These are phyloP conservation scores for Porphyrellus cyaneotinctus DNA, from an alignment of 768 basidiomycete genomes.

Conservation along the genomic window DNA sequence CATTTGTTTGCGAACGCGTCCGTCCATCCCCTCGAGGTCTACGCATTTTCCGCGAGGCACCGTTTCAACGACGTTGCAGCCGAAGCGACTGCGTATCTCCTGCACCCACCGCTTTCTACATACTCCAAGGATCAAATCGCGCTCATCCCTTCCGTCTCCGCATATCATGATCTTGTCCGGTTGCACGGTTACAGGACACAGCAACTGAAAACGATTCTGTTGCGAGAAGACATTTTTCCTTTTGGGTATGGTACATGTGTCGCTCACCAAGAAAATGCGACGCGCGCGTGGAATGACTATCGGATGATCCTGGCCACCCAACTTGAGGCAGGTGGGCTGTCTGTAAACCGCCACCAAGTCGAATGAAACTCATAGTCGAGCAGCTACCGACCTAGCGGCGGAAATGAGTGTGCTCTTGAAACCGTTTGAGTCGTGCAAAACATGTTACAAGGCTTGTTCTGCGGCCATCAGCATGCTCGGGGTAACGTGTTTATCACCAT, in stretches of 20 bases:
- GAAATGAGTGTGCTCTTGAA: slow-evolving; percentile 57
- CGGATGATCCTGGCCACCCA: slow-evolving; percentile 42
- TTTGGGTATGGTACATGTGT: slow-evolving; percentile 65
- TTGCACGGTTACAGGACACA: slow-evolving; percentile 57
- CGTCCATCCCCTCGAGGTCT: slow-evolving; percentile 52
- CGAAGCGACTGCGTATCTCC: slow-evolving; percentile 55
- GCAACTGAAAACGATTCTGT: slow-evolving; percentile 46
- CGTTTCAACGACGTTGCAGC: slow-evolving; percentile 47
- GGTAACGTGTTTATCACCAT: slow-evolving; percentile 35
- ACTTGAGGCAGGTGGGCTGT: slow-evolving; percentile 49
- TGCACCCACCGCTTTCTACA: slow-evolving; percentile 48
- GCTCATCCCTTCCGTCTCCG: slow-evolving; percentile 51
- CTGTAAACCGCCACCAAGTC: background rate
- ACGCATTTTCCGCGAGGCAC: slow-evolving; percentile 48
- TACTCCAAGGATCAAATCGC: slow-evolving; percentile 51
- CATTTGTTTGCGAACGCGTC: slow-evolving; percentile 56
- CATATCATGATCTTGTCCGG: slow-evolving; percentile 60
- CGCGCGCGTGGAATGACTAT: slow-evolving; percentile 47
- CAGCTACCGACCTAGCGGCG: slow-evolving; percentile 62
- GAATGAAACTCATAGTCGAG: slow-evolving; percentile 6
- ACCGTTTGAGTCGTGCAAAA: slow-evolving; percentile 45
- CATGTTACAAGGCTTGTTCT: slow-evolving; percentile 55
- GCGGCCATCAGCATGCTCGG: slow-evolving; percentile 69
- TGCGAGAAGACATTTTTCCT: slow-evolving; percentile 65
- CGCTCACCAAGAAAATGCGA: slow-evolving; percentile 45